Base-by-base conservation (phyloP, 78 protist species). In the Monocercomonoides exilis region DNA sequence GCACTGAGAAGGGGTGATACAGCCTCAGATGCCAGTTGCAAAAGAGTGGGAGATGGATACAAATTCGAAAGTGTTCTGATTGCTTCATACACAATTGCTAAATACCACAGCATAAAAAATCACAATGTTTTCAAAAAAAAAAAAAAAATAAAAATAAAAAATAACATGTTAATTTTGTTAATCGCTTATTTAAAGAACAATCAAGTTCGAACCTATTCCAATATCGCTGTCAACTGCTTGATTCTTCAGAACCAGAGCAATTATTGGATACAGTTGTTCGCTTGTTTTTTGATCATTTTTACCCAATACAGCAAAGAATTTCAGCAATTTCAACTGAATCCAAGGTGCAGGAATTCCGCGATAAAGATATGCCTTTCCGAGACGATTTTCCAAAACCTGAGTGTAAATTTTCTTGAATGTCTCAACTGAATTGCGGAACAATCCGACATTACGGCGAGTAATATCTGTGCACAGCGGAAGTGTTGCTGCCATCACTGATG, bases 301-400 rank as follows among this genome's bases (percentile, higher is more conserved):
- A 41, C 97, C 97, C 2, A 97, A 93, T 35, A 84, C 33, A 34
- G 93, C 91, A 2, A 96, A 64, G 2, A 96, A 0, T 84, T 92
- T 87, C 44, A 97, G 92, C 1, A 96, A 90, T 77, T 89, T 82
- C 44, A 96, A 90, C 89, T 97, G 99, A 21, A 95, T 42, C 97
- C 97, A 97, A 2, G 99, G 99, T 3, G 98, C 98, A 0, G 96
- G 97, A 11, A 95, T 90, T 46, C 95, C 92, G 81, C 94, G 97
- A 70, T 96, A 97, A 64, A 95, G 94, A 77, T 86, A 97, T 2
- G 54, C 89, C 29, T 77, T 44, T 43, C 95, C 82, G 4, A 96
- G 90, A 29, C 95, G 77, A 64, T 90, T 93, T 32, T 96, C 98
- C 70, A 89, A 46, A 54, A 95, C 88, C 86, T 96, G 98, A 88